Percentiles rank a stretch among this genome's conserved stretches.
Conservation (phyloP, 352 stramenopile species). For the Aphanomyces astaci region DNA sequence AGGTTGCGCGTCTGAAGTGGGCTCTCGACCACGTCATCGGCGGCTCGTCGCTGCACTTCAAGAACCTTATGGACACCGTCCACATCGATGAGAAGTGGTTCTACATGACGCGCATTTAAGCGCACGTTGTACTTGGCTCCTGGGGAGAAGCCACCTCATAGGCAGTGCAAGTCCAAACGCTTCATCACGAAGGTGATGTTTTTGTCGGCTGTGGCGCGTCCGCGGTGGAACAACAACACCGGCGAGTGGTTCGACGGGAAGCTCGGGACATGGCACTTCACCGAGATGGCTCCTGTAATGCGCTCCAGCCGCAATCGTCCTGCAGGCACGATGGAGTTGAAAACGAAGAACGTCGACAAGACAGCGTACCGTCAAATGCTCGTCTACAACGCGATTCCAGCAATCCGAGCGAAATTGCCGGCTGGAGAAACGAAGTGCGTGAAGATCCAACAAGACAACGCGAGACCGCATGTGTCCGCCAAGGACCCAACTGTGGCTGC, state of each 20-base stretch:
- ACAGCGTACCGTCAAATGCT: slow-evolving; percentile 18
- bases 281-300: slow-evolving; percentile 19
- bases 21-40: background rate
- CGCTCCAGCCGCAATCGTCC: slow-evolving; percentile 20
- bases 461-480: slow-evolving; percentile 17
- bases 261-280: slow-evolving; percentile 22
- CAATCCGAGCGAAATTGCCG: background rate
- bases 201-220: background rate
- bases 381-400: slow-evolving; percentile 23
- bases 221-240: background rate
- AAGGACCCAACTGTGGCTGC: slow-evolving; percentile 20
- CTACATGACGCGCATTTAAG: background rate
- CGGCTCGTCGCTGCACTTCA: background rate
- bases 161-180: background rate
- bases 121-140: background rate
- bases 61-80: background rate
- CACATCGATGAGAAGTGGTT: slow-evolving; percentile 9
- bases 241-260: background rate
- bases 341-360: slow-evolving; percentile 22
- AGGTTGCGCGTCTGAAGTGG: background rate
- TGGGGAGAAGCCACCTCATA: background rate
- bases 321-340: slow-evolving; percentile 26
- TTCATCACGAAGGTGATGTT: slow-evolving; percentile 3
- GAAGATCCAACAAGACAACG: slow-evolving; percentile 31
- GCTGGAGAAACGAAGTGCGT: background rate